A percentile compares a stretch with the other conserved stretches of the same genome.
Conservation (phyloP, 1,139 yeast genomes). For the Lodderomyces oxycetoniae region DNA sequence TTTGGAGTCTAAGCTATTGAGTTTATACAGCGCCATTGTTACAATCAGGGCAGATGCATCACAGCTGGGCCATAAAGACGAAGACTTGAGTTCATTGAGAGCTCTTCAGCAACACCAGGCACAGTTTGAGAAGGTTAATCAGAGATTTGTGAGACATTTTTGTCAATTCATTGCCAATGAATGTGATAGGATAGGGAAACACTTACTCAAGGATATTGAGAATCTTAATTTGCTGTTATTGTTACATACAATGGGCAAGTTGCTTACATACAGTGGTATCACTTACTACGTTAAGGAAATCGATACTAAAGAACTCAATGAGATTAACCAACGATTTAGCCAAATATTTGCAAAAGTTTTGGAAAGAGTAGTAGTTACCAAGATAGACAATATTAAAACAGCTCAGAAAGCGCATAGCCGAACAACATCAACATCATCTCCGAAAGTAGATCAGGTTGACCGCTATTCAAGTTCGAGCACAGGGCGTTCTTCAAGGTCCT, state of each 20-base stretch:
- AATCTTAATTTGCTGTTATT: neutral
- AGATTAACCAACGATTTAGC: conserved; percentile 28
- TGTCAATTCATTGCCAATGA: conserved; percentile 40
- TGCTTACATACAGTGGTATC: conserved; percentile 54
- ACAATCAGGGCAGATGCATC: conserved; percentile 50
- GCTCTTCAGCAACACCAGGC: conserved; percentile 68
- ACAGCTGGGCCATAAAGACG: conserved; percentile 13
- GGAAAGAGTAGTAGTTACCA: conserved; percentile 23
- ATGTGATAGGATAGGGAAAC: conserved; percentile 33
- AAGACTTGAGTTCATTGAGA: conserved; percentile 60
- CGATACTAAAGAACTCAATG: conserved; percentile 30
- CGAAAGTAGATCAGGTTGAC: neutral
- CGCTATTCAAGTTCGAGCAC: neutral
- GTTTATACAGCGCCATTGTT: conserved; percentile 58
- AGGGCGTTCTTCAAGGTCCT: conserved; percentile 1
- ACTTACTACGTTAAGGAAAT: conserved; percentile 63
- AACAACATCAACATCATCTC: neutral
- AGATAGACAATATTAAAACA: conserved; percentile 18
- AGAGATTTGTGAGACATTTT: conserved; percentile 49
- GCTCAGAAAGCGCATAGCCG: conserved; percentile 8
- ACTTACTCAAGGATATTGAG: conserved; percentile 21
- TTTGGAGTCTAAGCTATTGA: conserved; percentile 58
- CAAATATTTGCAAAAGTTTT: conserved; percentile 24
- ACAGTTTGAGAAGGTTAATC: conserved; percentile 55
- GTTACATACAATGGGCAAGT: neutral